Evolutionary conservation across 2,329 filamentous ascomycete species (phyloP).

Genomic region (Colletotrichum phormii): DNA sequence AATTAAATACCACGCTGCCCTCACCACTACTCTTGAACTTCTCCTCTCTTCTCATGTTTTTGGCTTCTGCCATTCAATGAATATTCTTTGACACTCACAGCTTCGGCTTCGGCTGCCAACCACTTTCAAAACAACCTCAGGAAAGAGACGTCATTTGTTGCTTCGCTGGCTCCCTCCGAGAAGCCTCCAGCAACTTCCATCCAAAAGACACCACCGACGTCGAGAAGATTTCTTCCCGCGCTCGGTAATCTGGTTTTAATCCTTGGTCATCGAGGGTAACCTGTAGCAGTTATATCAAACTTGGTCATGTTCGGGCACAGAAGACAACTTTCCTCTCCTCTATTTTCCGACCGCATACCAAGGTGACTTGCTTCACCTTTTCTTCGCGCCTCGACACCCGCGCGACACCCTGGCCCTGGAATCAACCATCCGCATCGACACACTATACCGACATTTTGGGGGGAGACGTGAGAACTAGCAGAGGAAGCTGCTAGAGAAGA

Average conservation of each 20-base stretch:
- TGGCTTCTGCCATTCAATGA: constrained; percentile 53
- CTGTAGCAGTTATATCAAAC: constrained; percentile 47
- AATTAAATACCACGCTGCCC: constrained; percentile 40
- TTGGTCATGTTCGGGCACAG: constrained; percentile 67
- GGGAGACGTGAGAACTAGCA: constrained; percentile 29
- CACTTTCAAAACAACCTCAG: background rate
- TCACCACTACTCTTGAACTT: constrained; percentile 32
- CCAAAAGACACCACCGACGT: constrained; percentile 41
- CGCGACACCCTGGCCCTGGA: constrained; percentile 48
- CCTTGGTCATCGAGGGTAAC: constrained; percentile 47
- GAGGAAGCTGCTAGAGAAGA: constrained; percentile 34
- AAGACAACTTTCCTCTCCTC: constrained; percentile 65
- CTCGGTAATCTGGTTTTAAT: constrained; percentile 45
- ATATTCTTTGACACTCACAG: constrained; percentile 31
- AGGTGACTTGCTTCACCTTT: constrained; percentile 67
- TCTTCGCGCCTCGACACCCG: constrained; percentile 60
- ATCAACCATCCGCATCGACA: constrained; percentile 38
- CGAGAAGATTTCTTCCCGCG: constrained; percentile 37
- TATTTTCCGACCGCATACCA: constrained; percentile 71
- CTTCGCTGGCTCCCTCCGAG: constrained; percentile 41
- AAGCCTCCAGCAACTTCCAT: constrained; percentile 44
- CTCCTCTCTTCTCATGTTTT: constrained; percentile 45
- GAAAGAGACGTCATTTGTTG: background rate
- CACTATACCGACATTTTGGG: constrained; percentile 23
- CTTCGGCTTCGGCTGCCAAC: constrained; percentile 42